Base-by-base conservation (phyloP, 306 rosid species). In the Lathyrus aphaca region DNA sequence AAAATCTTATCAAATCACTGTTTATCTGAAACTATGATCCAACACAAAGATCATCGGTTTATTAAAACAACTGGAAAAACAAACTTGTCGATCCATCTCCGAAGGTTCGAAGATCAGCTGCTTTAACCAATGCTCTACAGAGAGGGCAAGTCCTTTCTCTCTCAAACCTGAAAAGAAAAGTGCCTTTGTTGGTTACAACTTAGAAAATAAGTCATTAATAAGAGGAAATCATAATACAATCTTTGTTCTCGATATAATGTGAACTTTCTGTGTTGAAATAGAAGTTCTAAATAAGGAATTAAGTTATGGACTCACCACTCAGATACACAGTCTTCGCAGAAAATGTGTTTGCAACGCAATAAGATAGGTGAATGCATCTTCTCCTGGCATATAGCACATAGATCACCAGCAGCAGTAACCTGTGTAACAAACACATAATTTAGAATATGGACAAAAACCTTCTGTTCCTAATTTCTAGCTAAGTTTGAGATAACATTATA, bases 381-480 rank as follows among this genome's bases (percentile, higher is more conserved):
- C 88, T 92, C 98, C 87, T 92, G 98, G 86, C 96, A 92, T 77
- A 92, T 89, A 64, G 97, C 97, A 64, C 97, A 92, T 55, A 87
- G 86, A 76, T 92, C 98, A 25, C 96, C 96, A 13, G 88, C 86
- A 51, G 86, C 82, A 75, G 76, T 87, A 59, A 89, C 98, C 98
- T 92, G 85, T 61, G 71, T 61, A 68, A 23, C 54, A 55, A 53
- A 72, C 30, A 42, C 50, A 37, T 55, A 23, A 72, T 62, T 69
- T 19, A 63, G 51, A 57, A 53, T 62, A 29, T 29, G 32, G 25
- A 63, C 16, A 66, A 57, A 45, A 12, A 46, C 19, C 55, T 46
- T 14, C 37, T 46, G 45, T 39, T 46, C 54, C 55, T 66, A 35
- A 5, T 21, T 67, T 53, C 63, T 68, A 12, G 17, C 56, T 38